Evolutionary conservation across 352 stramenopile genomes (phyloP).

Genomic region (Hyaloperonospora brassicae): DNA sequence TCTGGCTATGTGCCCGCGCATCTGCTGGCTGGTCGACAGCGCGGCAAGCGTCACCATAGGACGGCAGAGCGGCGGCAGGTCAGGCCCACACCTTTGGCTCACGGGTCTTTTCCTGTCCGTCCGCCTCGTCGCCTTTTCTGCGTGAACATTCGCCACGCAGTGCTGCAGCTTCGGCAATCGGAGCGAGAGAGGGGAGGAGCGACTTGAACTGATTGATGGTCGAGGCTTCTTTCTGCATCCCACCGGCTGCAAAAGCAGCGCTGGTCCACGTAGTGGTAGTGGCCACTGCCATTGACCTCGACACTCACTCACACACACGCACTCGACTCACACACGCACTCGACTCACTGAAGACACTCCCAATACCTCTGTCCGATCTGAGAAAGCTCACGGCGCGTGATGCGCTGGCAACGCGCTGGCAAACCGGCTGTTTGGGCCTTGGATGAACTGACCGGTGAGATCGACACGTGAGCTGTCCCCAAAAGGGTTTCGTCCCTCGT

Average conservation of each 20-base stretch:
- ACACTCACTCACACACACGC: constrained; percentile 7
- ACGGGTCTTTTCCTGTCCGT: too few species aligned
- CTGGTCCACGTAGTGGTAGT: neutral
- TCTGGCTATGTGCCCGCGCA: too few species aligned
- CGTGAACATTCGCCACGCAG: constrained; percentile 16
- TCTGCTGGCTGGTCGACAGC: too few species aligned
- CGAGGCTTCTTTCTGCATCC: neutral
- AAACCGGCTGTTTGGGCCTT: constrained; percentile 13
- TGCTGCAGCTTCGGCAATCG: constrained; percentile 7
- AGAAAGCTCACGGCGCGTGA: constrained; percentile 4
- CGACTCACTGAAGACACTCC: too few species aligned
- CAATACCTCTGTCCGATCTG: neutral
- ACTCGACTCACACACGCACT: neutral
- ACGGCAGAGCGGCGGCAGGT: neutral
- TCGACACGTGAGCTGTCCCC: constrained; percentile 4
- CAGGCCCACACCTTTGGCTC: too few species aligned
- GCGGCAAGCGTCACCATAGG: constrained; percentile 2
- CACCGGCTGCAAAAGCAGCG: neutral
- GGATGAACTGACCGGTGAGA: neutral
- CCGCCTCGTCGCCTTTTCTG: constrained; percentile 5
- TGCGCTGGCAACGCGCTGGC: constrained; percentile 1
- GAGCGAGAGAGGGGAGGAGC: neutral
- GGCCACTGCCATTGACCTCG: neutral
- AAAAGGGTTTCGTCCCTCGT: too few species aligned
- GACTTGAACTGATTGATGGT: neutral